These are phyloP conservation scores for Carex sylvatica DNA, from an alignment of 202 grass and related monocot species.

Conservation along the genomic window DNA sequence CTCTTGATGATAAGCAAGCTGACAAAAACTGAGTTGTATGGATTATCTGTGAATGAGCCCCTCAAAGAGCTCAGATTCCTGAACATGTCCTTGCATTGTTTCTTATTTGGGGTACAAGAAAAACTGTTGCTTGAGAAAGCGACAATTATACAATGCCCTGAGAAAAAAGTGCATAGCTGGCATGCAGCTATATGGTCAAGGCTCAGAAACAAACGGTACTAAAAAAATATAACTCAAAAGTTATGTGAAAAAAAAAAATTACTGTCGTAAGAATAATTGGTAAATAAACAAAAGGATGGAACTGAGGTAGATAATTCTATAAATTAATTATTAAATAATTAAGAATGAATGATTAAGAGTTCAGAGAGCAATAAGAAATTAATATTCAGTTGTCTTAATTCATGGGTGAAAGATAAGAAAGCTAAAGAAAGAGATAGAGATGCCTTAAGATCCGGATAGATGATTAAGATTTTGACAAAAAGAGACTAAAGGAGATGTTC, in stretches of 20 bases:
- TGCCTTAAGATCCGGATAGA: too few relatives aligned
- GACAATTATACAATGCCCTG: background rate
- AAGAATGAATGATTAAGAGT: too few relatives aligned
- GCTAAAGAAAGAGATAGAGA: too few relatives aligned
- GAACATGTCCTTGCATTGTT: constrained; percentile 10
- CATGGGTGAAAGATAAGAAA: too few relatives aligned
- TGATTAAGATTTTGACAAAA: too few relatives aligned
- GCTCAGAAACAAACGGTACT: background rate
- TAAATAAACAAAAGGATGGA: too few relatives aligned
- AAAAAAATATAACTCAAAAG: background rate
- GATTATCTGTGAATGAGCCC: constrained; percentile 5
- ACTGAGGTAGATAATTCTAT: too few relatives aligned
- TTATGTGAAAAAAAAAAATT: background rate
- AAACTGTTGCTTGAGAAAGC: background rate
- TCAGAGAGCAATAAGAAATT: too few relatives aligned
- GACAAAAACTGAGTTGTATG: constrained; percentile 14
- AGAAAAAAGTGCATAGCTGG: too few relatives aligned
- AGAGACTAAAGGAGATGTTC: too few relatives aligned
- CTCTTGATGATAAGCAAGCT: background rate
- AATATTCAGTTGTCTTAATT: too few relatives aligned
- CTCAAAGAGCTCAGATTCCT: constrained; percentile 13
- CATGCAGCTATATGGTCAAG: background rate
- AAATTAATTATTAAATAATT: too few relatives aligned
- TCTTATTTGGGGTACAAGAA: constrained; percentile 14
- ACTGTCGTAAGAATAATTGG: background rate